These are phyloP conservation scores for Grammothele lineata DNA, from an alignment of 768 basidiomycete species.

Conservation along the genomic window DNA sequence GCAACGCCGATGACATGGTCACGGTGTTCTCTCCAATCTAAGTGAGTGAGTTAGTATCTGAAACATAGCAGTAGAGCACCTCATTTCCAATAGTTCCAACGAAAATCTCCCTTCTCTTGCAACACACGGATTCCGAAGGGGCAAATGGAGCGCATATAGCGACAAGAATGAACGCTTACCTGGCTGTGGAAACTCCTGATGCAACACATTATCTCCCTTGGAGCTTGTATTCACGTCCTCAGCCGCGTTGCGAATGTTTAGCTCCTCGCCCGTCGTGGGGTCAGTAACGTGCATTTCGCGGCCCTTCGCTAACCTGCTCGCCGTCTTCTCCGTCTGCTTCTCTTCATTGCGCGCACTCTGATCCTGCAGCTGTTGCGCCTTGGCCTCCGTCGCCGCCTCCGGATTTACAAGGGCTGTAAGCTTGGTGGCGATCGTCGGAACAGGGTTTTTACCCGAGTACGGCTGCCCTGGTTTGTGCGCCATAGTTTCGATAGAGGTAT, in stretches of 20 bases:
- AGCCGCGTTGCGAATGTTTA: conserved; percentile 44
- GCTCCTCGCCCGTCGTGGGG: conserved; percentile 44
- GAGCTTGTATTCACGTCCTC: conserved; percentile 21
- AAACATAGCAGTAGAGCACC: too few relatives aligned
- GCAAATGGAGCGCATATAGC: too few relatives aligned
- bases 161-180: conserved; percentile 15
- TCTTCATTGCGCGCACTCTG: conserved; percentile 20
- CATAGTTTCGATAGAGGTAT: conserved; percentile 15
- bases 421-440: conserved; percentile 27
- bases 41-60: too few relatives aligned
- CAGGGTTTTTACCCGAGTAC: conserved; percentile 31
- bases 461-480: conserved; percentile 25
- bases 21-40: conserved; percentile 26
- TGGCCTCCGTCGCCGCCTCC: conserved; percentile 26
- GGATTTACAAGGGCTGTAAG: conserved; percentile 27
- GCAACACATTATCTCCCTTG: conserved; percentile 27
- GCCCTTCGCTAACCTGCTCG: conserved; percentile 25
- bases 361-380: conserved; percentile 27
- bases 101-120: too few relatives aligned
- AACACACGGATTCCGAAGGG: too few relatives aligned
- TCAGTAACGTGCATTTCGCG: conserved; percentile 36
- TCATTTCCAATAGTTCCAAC: too few relatives aligned
- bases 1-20: conserved; percentile 16
- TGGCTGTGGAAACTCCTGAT: conserved; percentile 26
- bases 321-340: conserved; percentile 22